Conservation (phyloP, 495 filamentous ascomycete species). For the Neurospora terricola region DNA sequence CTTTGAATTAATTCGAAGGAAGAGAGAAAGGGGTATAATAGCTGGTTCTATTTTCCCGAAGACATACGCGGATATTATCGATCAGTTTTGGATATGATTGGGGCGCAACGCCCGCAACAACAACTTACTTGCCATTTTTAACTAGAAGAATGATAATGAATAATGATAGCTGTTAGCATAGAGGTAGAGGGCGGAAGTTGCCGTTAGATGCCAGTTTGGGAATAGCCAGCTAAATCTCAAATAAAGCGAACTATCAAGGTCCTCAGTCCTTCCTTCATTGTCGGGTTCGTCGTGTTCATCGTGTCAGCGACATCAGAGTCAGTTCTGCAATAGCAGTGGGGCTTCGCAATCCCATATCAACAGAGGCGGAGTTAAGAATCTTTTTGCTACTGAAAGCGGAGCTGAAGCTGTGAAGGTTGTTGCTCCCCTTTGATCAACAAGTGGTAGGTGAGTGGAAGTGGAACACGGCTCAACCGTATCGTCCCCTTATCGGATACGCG, state of each 20-base stretch:
- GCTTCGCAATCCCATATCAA: background rate
- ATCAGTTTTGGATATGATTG: background rate
- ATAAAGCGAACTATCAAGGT: background rate
- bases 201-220: background rate
- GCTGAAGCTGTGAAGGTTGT: background rate
- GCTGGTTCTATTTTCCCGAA: background rate
- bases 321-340: background rate
- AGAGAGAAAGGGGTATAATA: background rate
- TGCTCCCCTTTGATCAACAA: background rate
- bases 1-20: background rate
- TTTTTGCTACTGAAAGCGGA: background rate
- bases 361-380: background rate
- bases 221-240: background rate
- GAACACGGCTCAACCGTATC: too few species aligned
- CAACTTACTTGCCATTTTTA: background rate
- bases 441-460: too few species aligned
- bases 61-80: background rate
- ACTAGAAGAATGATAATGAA: background rate
- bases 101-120: background rate
- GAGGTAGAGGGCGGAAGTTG: background rate
- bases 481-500: background rate
- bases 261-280: background rate
- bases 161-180: background rate
- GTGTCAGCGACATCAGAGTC: background rate
- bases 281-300: background rate